phyloP scores from a whole-genome alignment of 179 eudicot species.

The Beta corolliflora region DNA sequence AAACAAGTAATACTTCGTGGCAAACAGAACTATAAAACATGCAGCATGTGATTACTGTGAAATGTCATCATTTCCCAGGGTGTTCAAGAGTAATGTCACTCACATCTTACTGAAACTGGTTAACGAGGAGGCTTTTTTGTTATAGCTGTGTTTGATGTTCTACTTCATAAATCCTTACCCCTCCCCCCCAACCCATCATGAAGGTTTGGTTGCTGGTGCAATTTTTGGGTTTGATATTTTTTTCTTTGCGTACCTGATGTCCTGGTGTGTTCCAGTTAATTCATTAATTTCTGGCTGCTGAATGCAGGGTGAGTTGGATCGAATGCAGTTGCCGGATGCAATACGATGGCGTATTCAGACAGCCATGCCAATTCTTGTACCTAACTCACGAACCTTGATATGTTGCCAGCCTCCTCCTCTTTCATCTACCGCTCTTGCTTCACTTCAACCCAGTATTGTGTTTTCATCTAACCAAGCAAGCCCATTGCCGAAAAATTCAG shows the following conservation, averaged over 20 bases:
- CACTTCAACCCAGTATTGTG: slow-evolving; percentile 57
- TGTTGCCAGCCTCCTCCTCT: slow-evolving; percentile 79
- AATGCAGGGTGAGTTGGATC: slow-evolving; percentile 82
- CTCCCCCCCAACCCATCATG: too few relatives aligned
- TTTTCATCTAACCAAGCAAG: slow-evolving; percentile 42
- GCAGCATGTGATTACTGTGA: too few relatives aligned
- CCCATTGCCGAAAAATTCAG: slow-evolving; percentile 39
- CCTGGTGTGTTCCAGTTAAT: background rate
- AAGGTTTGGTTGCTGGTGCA: too few relatives aligned
- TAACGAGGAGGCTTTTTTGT: too few relatives aligned
- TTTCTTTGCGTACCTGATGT: background rate
- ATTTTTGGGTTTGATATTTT: background rate
- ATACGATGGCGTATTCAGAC: slow-evolving; percentile 84
- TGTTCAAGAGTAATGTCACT: too few relatives aligned
- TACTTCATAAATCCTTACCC: too few relatives aligned
- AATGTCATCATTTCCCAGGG: too few relatives aligned
- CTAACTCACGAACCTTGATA: slow-evolving; percentile 46
- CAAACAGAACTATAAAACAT: too few relatives aligned
- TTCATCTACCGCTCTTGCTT: slow-evolving; percentile 49
- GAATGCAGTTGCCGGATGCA: slow-evolving; percentile 76
- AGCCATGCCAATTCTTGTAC: slow-evolving; percentile 74
- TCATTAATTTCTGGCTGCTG: slow-evolving; percentile 15
- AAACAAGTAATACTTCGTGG: too few relatives aligned
- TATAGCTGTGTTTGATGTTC: too few relatives aligned
- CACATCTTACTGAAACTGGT: too few relatives aligned